Percentiles rank a stretch among this genome's conserved stretches.
Evolutionary conservation across 805 yeast genomes (phyloP).

Genomic region (Kodamaea nitidulidarum): DNA sequence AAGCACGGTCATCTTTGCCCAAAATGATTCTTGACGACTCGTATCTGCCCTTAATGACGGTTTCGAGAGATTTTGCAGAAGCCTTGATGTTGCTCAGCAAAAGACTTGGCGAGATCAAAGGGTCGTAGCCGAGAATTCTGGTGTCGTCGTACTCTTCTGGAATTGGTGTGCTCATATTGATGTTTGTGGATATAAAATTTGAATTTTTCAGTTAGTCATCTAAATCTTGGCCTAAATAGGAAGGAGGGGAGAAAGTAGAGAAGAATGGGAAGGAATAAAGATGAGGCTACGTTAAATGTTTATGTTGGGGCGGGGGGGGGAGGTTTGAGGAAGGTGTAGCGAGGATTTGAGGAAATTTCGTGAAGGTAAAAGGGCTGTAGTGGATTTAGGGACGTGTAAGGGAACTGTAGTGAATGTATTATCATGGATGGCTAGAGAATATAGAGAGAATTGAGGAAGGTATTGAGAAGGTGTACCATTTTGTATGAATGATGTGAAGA

Average conservation of each 20-base stretch:
- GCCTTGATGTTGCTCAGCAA: constrained; percentile 83
- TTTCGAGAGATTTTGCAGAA: constrained; percentile 46
- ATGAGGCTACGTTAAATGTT: too few relatives aligned
- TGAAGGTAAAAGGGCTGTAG: too few relatives aligned
- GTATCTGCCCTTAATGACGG: constrained; percentile 73
- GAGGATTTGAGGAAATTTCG: too few relatives aligned
- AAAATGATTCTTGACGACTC: constrained; percentile 71
- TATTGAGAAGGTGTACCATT: too few relatives aligned
- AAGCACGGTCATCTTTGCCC: constrained; percentile 75
- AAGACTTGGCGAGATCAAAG: constrained; percentile 88
- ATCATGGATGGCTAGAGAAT: too few relatives aligned
- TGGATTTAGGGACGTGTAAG: too few relatives aligned
- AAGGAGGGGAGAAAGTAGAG: background rate
- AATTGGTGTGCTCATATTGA: constrained; percentile 8
- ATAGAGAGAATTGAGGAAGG: too few relatives aligned
- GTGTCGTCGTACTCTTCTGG: constrained; percentile 62
- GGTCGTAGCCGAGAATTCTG: constrained; percentile 86
- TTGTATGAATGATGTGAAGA: too few relatives aligned
- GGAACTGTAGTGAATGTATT: too few relatives aligned
- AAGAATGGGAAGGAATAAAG: background rate
- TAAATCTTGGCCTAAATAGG: background rate
- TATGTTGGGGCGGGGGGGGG: too few relatives aligned
- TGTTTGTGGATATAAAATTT: background rate
- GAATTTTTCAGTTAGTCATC: constrained; percentile 1
- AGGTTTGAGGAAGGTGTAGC: too few relatives aligned